Base-by-base conservation (phyloP, 306 rosid genomes). In the Arachis hypogaea region DNA sequence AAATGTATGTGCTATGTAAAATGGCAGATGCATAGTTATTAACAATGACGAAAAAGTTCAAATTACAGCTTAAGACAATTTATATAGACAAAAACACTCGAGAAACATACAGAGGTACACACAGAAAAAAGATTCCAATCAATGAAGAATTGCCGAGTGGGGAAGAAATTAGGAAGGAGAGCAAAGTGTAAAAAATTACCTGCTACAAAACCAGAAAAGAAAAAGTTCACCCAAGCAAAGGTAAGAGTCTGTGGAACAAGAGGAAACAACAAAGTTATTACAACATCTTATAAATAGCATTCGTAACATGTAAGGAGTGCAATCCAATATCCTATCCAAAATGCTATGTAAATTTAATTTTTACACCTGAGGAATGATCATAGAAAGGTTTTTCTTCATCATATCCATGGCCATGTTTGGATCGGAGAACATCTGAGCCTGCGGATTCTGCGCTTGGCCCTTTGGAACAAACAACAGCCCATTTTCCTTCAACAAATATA, bases 361-460 rank as follows among this genome's bases (percentile, higher is more conserved):
- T 55, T 59, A 71, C 63, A 92, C 99, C 96, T 94, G 99, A 55
- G 99, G 99, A 71, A 94, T 83, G 76, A 94, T 92, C 99, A 94
- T 94, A 11, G 99, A 94, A 64, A 94, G 97, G 72, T 94, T 94
- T 80, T 94, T 94, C 93, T 94, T 94, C 99, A 94, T 94, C 99
- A 94, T 94, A 79, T 94, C 99, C 96, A 92, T 89, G 54, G 99
- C 99, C 99, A 94, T 94, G 81, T 94, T 94, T 12, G 99, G 99
- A 87, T 94, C 99, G 33, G 97, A 92, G 75, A 94, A 92, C 99
- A 94, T 94, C 57, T 94, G 99, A 1, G 99, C 99, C 70, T 94
- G 99, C 12, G 97, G 85, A 83, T 94, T 92, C 76, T 72, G 86
- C 5, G 85, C 84, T 82, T 94, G 99, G 71, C 96, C 99, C 85